Evolutionary conservation across 2,329 filamentous ascomycete species (phyloP), one percentile per base, ranked within the genome.

Genomic region (Zelopaecilomyces penicillatus): DNA sequence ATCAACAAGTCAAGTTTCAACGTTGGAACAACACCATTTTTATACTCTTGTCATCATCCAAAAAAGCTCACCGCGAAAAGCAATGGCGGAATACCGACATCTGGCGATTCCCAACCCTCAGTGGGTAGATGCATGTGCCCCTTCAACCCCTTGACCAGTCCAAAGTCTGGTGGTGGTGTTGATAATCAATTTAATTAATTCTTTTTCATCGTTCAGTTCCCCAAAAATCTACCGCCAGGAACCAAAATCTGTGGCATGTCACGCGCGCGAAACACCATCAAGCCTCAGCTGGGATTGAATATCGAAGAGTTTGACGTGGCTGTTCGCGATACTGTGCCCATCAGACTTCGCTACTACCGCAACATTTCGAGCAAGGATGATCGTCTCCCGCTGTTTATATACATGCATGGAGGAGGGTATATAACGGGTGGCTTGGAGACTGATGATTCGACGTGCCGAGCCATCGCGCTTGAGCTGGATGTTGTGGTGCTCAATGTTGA

Each of bases 401-500:
- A 57, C 45, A 56, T 59, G 49, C 54, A 58, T 26, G 54, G 55
- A 2, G 57, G 55, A 4, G 54, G 54, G 11, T 58, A 53, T 36
- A 52, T 59, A 4, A 55, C 50, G 2, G 54, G 52, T 5, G 52
- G 57, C 5, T 42, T 59, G 1, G 57, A 60, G 32, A 60, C 56
- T 4, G 56, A 60, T 35, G 57, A 59, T n/a, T 35, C 45, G 6
- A 54, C 53, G 1, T 59, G 54, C 29, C 50, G 55, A 5, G 52
- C 50, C 5, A 43, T 59, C 28, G 55, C 59, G 2, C 28, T 50
- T 0, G 48, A 55, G 34, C 26, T 58, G 4, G 45, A 38, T 5
- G 45, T 65, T 28, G 59, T 68, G 0, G 66, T 68, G 12, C 57
- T 75, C 6, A 74, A 68, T 46, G 65, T 75, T 1, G 70, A 73